Conservation (phyloP, 495 filamentous ascomycete species). For the Cercophora newfieldiana region DNA sequence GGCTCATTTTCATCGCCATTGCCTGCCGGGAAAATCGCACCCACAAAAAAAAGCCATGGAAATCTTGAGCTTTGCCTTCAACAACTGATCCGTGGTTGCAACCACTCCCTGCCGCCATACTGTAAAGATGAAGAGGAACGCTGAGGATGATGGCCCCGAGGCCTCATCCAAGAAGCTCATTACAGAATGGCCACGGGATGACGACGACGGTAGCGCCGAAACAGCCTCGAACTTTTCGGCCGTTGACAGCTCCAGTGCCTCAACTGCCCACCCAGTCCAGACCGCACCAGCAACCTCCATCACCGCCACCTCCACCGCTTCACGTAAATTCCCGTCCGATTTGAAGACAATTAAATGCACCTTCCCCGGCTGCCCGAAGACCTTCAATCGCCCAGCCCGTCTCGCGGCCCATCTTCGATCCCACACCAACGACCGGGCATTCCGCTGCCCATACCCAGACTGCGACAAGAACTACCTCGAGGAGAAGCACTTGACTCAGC, state of each 20-base stretch:
- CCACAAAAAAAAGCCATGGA: conserved; percentile 10
- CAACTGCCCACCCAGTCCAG: conserved; percentile 14
- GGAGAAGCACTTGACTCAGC: conserved; percentile 76
- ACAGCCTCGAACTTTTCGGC: conserved; percentile 19
- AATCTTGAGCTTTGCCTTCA: background rate
- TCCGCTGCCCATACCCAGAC: conserved; percentile 61
- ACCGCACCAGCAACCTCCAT: conserved; percentile 35
- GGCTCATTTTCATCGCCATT: too few relatives aligned
- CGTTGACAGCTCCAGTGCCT: conserved; percentile 18
- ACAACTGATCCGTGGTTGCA: background rate
- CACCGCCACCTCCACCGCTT: conserved; percentile 53
- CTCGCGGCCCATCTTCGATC: conserved; percentile 75
- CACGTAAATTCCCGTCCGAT: conserved; percentile 64
- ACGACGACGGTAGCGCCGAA: conserved; percentile 9
- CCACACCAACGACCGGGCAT: conserved; percentile 77
- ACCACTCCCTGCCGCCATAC: background rate
- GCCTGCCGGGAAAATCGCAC: background rate
- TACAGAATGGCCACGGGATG: conserved; percentile 2
- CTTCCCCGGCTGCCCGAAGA: conserved; percentile 67
- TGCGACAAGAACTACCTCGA: conserved; percentile 84
- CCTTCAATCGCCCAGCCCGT: conserved; percentile 84
- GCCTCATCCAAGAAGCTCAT: conserved; percentile 13
- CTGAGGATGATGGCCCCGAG: conserved; percentile 13
- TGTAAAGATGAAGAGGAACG: conserved; percentile 17
- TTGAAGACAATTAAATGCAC: conserved; percentile 72